Evolutionary conservation across 306 rosid species (phyloP).

Genomic region (Ormosia semicastrata): DNA sequence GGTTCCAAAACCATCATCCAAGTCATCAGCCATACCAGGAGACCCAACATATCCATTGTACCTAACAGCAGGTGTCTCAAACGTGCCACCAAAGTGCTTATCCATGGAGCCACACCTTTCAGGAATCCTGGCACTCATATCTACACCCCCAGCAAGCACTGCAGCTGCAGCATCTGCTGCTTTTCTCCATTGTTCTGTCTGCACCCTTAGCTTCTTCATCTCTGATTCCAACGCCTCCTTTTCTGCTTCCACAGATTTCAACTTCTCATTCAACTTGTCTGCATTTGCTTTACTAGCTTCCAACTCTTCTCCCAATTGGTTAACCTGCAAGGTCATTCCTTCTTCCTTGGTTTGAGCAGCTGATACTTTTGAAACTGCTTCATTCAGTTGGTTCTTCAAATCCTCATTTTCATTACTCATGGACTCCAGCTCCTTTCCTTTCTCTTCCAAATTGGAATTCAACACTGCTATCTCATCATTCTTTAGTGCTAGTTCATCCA

Average conservation of each 20-base stretch:
- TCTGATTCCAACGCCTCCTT: conserved; percentile 66
- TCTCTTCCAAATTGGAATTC: conserved; percentile 56
- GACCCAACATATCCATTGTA: conserved; percentile 68
- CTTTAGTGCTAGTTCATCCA: conserved; percentile 43
- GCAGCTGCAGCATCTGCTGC: conserved; percentile 97
- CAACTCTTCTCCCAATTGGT: conserved; percentile 54
- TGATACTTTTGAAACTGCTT: conserved; percentile 44
- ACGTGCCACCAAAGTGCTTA: conserved; percentile 64
- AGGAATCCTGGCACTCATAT: conserved; percentile 60
- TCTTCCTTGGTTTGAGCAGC: conserved; percentile 54
- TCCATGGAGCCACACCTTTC: conserved; percentile 91
- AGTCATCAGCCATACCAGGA: conserved; percentile 59
- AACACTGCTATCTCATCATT: conserved; percentile 47
- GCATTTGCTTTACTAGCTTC: conserved; percentile 44
- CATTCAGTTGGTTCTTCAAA: conserved; percentile 53
- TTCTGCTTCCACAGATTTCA: conserved; percentile 53
- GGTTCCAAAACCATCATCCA: conserved; percentile 64
- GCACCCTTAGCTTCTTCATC: conserved; percentile 83
- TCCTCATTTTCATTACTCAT: conserved; percentile 42
- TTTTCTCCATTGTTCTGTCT: conserved; percentile 88
- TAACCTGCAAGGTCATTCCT: conserved; percentile 39
- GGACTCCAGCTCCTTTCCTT: conserved; percentile 45
- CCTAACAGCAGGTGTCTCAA: conserved; percentile 61
- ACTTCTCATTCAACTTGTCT: conserved; percentile 44
- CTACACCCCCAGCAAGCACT: conserved; percentile 69